Percentiles rank a stretch among this genome's conserved stretches.
Evolutionary conservation across 352 stramenopile species (phyloP).

Genomic region (Phytophthora idaei): DNA sequence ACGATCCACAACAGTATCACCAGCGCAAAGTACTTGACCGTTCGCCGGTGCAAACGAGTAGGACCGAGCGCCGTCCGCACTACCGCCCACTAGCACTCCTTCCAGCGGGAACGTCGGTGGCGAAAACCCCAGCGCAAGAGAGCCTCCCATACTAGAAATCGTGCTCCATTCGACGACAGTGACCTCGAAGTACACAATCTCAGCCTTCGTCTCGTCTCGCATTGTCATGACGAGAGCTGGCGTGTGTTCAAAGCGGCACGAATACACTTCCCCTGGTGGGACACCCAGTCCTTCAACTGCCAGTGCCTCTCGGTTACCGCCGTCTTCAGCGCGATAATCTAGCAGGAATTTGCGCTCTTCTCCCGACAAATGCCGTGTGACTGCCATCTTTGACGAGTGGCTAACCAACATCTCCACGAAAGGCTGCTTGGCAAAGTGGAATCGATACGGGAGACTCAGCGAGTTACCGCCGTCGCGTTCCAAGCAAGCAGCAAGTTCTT

Average conservation of each 20-base stretch:
- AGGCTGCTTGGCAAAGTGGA: constrained; percentile 67
- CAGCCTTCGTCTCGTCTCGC: constrained; percentile 69
- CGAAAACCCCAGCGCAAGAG: constrained; percentile 70
- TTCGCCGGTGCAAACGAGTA: constrained; percentile 75
- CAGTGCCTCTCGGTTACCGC: constrained; percentile 21
- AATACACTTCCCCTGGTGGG: constrained; percentile 44
- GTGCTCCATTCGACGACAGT: constrained; percentile 70
- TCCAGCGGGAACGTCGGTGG: constrained; percentile 73
- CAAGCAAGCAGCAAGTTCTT: constrained; percentile 59
- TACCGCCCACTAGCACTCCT: constrained; percentile 58
- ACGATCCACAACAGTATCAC: constrained; percentile 57
- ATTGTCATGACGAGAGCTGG: constrained; percentile 75
- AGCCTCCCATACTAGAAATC: constrained; percentile 23
- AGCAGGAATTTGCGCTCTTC: constrained; percentile 83
- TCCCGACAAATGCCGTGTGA: constrained; percentile 72
- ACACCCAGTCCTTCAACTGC: constrained; percentile 25
- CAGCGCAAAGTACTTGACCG: constrained; percentile 67
- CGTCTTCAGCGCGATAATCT: constrained; percentile 63
- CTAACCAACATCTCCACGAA: constrained; percentile 82
- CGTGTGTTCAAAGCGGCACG: constrained; percentile 85
- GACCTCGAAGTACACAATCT: constrained; percentile 86
- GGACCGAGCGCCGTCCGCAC: constrained; percentile 41
- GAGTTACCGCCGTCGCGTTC: constrained; percentile 49
- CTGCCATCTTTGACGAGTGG: constrained; percentile 80
- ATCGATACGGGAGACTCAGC: constrained; percentile 75